These are phyloP conservation scores for Phytophthora citrophthora DNA, from an alignment of 352 stramenopile species.

Conservation along the genomic window DNA sequence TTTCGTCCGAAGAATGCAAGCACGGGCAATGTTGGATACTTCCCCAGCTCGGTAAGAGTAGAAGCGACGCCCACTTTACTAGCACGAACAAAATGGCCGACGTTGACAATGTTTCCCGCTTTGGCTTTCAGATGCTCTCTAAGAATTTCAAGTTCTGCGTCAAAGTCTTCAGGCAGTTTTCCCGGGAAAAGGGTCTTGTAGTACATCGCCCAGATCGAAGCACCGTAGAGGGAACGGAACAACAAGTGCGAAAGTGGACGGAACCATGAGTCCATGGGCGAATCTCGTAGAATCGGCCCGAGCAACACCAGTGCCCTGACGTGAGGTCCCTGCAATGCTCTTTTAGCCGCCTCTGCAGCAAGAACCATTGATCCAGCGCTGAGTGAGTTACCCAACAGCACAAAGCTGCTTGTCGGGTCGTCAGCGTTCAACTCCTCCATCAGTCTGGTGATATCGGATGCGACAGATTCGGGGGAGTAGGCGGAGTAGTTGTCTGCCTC, in stretches of 20 bases:
- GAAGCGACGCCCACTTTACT: slow-evolving; percentile 28
- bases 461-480: slow-evolving; percentile 43
- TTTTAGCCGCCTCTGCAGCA: slow-evolving; percentile 15
- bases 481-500: slow-evolving; percentile 15
- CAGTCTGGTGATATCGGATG: slow-evolving; percentile 31
- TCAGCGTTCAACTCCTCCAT: slow-evolving; percentile 28
- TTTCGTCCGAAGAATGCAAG: slow-evolving; percentile 45
- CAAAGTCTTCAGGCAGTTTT: slow-evolving; percentile 30
- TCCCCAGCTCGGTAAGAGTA: slow-evolving; percentile 24
- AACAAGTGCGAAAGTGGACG: slow-evolving; percentile 41
- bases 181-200: slow-evolving; percentile 47
- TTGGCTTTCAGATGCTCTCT: slow-evolving; percentile 23
- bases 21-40: slow-evolving; percentile 15
- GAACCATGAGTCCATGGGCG: slow-evolving; percentile 35
- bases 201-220: slow-evolving; percentile 38
- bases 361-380: slow-evolving; percentile 45
- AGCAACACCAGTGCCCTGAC: slow-evolving; percentile 38
- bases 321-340: background rate
- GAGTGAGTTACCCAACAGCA: slow-evolving; percentile 49
- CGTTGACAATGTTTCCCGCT: slow-evolving; percentile 33
- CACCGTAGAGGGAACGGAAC: slow-evolving; percentile 39
- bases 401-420: slow-evolving; percentile 31
- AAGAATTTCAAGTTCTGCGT: slow-evolving; percentile 34
- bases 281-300: slow-evolving; percentile 42
- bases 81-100: slow-evolving; percentile 30